These are phyloP conservation scores for Suillus subalutaceus DNA, from an alignment of 768 basidiomycete species.

Conservation along the genomic window DNA sequence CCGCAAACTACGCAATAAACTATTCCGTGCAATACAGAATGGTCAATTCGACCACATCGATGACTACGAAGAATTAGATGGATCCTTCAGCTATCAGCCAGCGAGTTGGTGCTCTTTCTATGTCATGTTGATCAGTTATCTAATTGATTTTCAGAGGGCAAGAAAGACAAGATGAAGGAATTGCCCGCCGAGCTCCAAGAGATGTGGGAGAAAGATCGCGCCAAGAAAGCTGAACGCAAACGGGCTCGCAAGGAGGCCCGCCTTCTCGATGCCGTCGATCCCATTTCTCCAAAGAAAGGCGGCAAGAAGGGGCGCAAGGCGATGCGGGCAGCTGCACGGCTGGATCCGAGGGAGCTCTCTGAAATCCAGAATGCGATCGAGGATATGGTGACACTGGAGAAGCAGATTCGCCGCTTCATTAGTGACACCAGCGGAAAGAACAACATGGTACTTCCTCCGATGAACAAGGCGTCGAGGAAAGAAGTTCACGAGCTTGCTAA, in stretches of 20 bases:
- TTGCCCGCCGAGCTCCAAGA: conserved; percentile 60
- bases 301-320: conserved; percentile 72
- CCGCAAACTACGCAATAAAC: conserved; percentile 52
- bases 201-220: conserved; percentile 82
- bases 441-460: conserved; percentile 76
- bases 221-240: conserved; percentile 80
- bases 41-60: conserved; percentile 51
- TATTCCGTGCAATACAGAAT: conserved; percentile 63
- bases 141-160: conserved; percentile 28
- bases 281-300: conserved; percentile 60
- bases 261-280: conserved; percentile 62
- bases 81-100: conserved; percentile 30
- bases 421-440: conserved; percentile 49
- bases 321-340: conserved; percentile 56
- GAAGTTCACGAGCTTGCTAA: conserved; percentile 79
- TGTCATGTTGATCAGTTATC: not conserved
- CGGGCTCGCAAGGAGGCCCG: conserved; percentile 59
- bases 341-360: conserved; percentile 41
- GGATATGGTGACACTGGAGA: conserved; percentile 68
- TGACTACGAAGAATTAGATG: conserved; percentile 28
- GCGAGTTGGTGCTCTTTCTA: conserved; percentile 48
- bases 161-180: conserved; percentile 51
- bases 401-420: conserved; percentile 73
- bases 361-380: conserved; percentile 54
- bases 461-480: conserved; percentile 71